These are phyloP conservation scores for Populus hybrid DNA, from an alignment of 441 rosid species.

Conservation along the genomic window DNA sequence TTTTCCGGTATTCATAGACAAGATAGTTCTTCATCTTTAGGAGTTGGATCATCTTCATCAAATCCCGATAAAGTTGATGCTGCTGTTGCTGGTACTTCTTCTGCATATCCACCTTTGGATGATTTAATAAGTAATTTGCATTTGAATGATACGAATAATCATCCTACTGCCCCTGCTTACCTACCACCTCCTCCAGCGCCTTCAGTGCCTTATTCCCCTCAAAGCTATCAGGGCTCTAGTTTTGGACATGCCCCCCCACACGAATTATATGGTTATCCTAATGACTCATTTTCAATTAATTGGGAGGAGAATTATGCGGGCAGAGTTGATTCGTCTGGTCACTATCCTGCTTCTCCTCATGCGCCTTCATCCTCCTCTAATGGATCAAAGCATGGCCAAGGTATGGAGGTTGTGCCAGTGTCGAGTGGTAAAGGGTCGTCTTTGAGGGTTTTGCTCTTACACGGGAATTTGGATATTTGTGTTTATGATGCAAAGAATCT, in stretches of 20 bases:
- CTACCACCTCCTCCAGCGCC: constrained; percentile 38
- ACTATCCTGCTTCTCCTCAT: constrained; percentile 20
- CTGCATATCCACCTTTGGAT: constrained; percentile 62
- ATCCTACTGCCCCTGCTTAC: constrained; percentile 33
- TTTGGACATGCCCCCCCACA: constrained; percentile 35
- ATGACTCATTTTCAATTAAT: constrained; percentile 51
- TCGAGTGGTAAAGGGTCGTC: constrained; percentile 42
- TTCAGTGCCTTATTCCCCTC: constrained; percentile 20
- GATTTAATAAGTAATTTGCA: constrained; percentile 41
- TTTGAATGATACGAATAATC: constrained; percentile 38
- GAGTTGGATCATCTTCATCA: constrained; percentile 8
- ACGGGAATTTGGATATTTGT: constrained; percentile 84
- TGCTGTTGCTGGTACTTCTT: constrained; percentile 14
- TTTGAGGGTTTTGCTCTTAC: constrained; percentile 61
- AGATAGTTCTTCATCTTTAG: constrained; percentile 36
- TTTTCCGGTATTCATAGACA: constrained; percentile 41
- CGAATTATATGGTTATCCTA: constrained; percentile 57
- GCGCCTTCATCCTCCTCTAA: constrained; percentile 33
- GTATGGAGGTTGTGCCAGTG: constrained; percentile 50
- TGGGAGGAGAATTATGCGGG: constrained; percentile 44
- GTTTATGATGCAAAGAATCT: constrained; percentile 70
- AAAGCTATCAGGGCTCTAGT: constrained; percentile 26
- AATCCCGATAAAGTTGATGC: constrained; percentile 3
- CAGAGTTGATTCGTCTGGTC: constrained; percentile 38
- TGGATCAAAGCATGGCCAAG: constrained; percentile 37